Conservation (phyloP, 2,329 filamentous ascomycete species). For the Monosporascus ibericus region DNA sequence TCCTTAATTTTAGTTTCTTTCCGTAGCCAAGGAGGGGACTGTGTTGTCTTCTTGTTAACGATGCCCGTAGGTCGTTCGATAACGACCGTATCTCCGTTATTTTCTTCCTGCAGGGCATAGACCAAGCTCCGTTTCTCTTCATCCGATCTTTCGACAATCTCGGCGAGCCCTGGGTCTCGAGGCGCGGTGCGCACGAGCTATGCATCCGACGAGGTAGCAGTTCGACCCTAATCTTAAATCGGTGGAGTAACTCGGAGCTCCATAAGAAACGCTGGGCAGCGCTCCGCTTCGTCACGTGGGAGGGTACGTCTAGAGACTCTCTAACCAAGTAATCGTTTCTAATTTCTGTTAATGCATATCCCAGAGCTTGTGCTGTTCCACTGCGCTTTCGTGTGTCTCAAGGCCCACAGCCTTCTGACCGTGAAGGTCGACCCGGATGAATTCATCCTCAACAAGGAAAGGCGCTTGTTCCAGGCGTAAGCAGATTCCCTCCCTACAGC, state of each 20-base stretch:
- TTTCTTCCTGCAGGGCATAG: constrained; percentile 40
- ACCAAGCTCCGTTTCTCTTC: constrained; percentile 41
- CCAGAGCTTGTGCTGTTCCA: constrained; percentile 56
- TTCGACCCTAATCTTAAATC: constrained; percentile 40
- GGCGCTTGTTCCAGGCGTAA: constrained; percentile 51
- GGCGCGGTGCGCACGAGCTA: constrained; percentile 48
- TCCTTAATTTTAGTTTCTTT: background rate
- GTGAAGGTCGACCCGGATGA: constrained; percentile 39
- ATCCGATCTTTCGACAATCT: constrained; percentile 34
- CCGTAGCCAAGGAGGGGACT: too few relatives aligned
- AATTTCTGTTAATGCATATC: constrained; percentile 10
- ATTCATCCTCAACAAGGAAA: constrained; percentile 41
- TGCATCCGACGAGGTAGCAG: constrained; percentile 43
- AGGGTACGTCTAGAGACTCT: constrained; percentile 36
- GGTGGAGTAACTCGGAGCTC: constrained; percentile 41
- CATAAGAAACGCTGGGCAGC: constrained; percentile 47
- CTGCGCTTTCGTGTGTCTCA: constrained; percentile 51
- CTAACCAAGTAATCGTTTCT: background rate
- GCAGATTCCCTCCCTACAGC: constrained; percentile 13
- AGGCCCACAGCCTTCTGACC: constrained; percentile 42
- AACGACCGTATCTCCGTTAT: constrained; percentile 48
- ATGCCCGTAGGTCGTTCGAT: constrained; percentile 41
- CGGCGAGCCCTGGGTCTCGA: constrained; percentile 39
- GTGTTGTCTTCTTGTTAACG: constrained; percentile 1
- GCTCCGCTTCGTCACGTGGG: constrained; percentile 54